Percentiles rank a stretch among this genome's conserved stretches.
phyloP scores from a whole-genome alignment of 73 alveolate species.

The Chromera velia region DNA sequence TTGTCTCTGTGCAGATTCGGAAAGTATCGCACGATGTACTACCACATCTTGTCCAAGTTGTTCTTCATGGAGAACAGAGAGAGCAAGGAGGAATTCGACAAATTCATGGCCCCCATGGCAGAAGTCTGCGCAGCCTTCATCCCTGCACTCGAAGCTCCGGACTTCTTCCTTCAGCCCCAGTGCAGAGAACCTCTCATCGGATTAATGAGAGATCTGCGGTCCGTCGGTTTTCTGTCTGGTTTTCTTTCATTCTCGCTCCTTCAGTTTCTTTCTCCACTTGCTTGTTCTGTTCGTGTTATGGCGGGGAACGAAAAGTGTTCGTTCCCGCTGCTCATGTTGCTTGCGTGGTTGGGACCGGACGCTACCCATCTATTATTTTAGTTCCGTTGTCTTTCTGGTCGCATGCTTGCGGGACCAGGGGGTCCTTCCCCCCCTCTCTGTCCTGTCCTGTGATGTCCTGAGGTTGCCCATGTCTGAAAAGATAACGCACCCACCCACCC shows the following conservation, averaged over 20 bases:
- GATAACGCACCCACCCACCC: background rate
- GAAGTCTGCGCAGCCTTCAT: background rate
- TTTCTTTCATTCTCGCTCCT: no score
- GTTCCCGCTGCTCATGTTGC: background rate
- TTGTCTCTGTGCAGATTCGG: background rate
- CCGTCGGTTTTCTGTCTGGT: conserved; percentile 2
- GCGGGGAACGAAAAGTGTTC: background rate
- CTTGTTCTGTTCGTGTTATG: background rate
- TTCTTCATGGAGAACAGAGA: conserved; percentile 40
- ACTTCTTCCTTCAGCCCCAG: background rate
- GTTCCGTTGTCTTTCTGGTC: background rate
- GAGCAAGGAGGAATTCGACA: conserved; percentile 41
- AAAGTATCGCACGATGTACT: conserved; percentile 46
- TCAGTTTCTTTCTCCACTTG: background rate
- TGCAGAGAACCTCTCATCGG: conserved; percentile 12
- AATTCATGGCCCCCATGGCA: conserved; percentile 25
- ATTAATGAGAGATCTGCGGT: conserved; percentile 37
- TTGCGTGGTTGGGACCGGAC: background rate
- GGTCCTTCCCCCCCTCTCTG: background rate
- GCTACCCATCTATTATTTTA: background rate
- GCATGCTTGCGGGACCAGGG: background rate
- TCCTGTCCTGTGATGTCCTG: background rate
- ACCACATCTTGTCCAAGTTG: conserved; percentile 40
- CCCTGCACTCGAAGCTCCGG: background rate
- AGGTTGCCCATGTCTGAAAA: background rate